Percentiles rank a stretch among this genome's conserved stretches.
Conservation (phyloP, 202 grass and related monocot genomes). For the Carex sylvatica region DNA sequence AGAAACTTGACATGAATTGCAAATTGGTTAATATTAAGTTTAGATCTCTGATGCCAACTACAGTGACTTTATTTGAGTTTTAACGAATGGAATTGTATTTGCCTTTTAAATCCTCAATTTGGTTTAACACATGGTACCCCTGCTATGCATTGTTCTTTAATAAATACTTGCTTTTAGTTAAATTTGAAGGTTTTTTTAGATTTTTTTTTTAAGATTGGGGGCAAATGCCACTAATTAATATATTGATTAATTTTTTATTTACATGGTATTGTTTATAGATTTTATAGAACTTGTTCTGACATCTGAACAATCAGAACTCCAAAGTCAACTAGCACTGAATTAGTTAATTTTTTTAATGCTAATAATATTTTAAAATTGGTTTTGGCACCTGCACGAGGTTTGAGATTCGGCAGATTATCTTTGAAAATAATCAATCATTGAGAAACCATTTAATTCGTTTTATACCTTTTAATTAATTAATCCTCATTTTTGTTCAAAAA, state of each 20-base stretch:
- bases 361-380: background rate
- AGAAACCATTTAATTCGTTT: background rate
- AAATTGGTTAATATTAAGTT: background rate
- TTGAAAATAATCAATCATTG: constrained; percentile 9
- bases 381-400: background rate
- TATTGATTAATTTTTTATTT: too few species aligned
- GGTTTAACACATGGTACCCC: background rate
- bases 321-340: background rate
- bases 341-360: background rate
- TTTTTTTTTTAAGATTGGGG: too few species aligned
- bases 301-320: background rate
- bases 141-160: background rate
- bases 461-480: too few species aligned
- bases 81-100: background rate
- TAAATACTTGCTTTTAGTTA: background rate
- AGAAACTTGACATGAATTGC: too few species aligned
- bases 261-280: background rate
- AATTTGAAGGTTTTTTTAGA: background rate
- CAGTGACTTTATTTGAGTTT: constrained; percentile 2
- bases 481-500: background rate
- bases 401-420: background rate
- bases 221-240: too few species aligned
- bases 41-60: background rate
- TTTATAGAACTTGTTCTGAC: background rate
- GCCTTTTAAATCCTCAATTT: background rate